phyloP scores from a whole-genome alignment of 495 filamentous ascomycete species.

The Extremus antarcticus region DNA sequence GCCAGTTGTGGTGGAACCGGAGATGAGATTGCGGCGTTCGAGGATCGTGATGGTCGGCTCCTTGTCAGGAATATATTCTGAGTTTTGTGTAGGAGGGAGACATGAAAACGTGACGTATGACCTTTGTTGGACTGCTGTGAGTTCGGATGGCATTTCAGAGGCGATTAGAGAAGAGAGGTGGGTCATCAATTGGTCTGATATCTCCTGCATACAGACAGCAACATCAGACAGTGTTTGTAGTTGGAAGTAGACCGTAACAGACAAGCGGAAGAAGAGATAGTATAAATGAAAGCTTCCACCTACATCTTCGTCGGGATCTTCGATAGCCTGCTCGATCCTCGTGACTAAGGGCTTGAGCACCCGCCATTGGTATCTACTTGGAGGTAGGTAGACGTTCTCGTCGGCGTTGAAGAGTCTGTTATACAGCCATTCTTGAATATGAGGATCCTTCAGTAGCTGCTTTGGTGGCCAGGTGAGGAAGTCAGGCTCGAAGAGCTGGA shows the following conservation, averaged over 20 bases:
- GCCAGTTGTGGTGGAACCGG: conserved; percentile 69
- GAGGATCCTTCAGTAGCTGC: conserved; percentile 39
- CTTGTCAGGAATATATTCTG: not conserved
- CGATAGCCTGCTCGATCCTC: conserved; percentile 55
- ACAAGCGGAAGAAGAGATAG: not conserved
- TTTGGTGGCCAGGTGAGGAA: conserved; percentile 45
- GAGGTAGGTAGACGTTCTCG: conserved; percentile 41
- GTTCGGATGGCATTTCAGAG: conserved; percentile 47
- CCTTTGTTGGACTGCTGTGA: conserved; percentile 57
- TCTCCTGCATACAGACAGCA: conserved; percentile 44
- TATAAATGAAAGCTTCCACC: conserved; percentile 24
- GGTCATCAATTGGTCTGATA: conserved; percentile 61
- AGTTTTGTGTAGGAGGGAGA: conserved; percentile 4
- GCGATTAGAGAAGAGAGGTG: conserved; percentile 49
- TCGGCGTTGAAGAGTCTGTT: conserved; percentile 50
- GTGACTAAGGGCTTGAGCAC: conserved; percentile 59
- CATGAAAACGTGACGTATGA: conserved; percentile 58
- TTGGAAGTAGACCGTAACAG: not conserved
- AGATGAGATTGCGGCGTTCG: conserved; percentile 65
- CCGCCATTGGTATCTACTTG: conserved; percentile 55
- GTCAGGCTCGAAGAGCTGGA: conserved; percentile 51
- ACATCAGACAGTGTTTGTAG: not conserved
- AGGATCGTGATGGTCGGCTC: conserved; percentile 42
- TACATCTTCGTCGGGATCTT: conserved; percentile 78
- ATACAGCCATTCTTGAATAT: conserved; percentile 53